Base-by-base conservation (phyloP, 2,329 filamentous ascomycete species). In the Trichoderma lentiforme region DNA sequence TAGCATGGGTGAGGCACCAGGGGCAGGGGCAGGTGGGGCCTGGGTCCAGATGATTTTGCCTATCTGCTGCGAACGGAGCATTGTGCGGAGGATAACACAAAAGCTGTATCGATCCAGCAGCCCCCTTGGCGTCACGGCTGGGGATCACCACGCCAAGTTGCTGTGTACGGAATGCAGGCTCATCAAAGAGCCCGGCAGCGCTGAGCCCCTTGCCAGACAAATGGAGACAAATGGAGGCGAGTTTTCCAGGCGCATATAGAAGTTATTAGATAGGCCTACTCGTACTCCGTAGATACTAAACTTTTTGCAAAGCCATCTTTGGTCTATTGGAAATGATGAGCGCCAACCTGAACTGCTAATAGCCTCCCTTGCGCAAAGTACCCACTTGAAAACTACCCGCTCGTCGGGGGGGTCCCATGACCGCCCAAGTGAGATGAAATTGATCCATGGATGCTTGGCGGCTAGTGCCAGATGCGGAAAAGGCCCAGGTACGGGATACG, bases 341-440 rank as follows among this genome's bases (percentile, higher is more conserved):
- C 57, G 11, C 39, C 66, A 61, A 39, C 47, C 53, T 26, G n/a
- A n/a, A 21, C 39, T 26, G 56, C 66, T 61, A 24, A 61, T 28
- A 28, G 34, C 56, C 57, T 39, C 60, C 66, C 57, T 57, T 62
- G 56, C 39, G n/a, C n/a, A 62, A 47, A 53, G 39, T 24, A 21
- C 36, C 64, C 66, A 53, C 66, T 21, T 36, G 28, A 51, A 53
- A 68, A 36, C 57, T 62, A 26, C 34, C 66, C 66, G 66, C 66
- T 58, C 57, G 28, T 70, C 66, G 39, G 53, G 56, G 56, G 65
- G 57, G 56, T 70, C 66, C 66, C 66, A 70, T 70, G 66, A 70
- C 57, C 43, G 57, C 6, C 8, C 32, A 53, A 53, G 57, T 36
- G 57, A 70, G 57, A 47, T 61, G 32, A 36, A 51, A 62, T 70